Base-by-base conservation (phyloP, 129 eudicot genomes). In the Flaveria trinervia region DNA sequence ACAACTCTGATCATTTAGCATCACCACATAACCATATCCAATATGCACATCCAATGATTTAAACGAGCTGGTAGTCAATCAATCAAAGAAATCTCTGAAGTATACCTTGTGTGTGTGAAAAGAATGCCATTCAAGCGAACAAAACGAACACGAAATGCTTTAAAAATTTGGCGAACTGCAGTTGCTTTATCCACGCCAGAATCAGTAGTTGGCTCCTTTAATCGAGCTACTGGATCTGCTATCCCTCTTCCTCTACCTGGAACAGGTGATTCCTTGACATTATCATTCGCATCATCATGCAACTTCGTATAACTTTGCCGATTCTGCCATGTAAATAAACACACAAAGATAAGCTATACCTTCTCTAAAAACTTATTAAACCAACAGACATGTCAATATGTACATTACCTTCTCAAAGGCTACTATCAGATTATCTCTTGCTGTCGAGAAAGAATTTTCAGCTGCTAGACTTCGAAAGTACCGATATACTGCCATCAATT, bases 41-140 rank as follows among this genome's bases (percentile, higher is more conserved):
- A 0, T 15, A 23, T 65, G 70, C 44, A 30, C 61, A 28, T 65
- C 22, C 70, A 10, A 59, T 22, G 36, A 59, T n/a, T 14, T 15
- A 4, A 15, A 30, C 33, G 3, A 30, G 59, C 1, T 57, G 8
- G 33, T 16, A 54, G 14, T 60, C 45, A 25, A 51, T 33, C 33
- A 22, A 50, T 28, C 49, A 39, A 62, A 54, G 14, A 68, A 11
- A 49, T 16, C 70, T 60, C 45, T 13, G 46, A 3, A 22, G 56
- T 75, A 69, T 83, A 88, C 93, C 93, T 88, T 49, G 93, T 86
- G 51, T 86, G 93, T 5, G 93, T 83, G 82, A 81, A 88, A 66
- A 88, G 84, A 82, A 88, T 71, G 50, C 93, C 93, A 84, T 86
- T 84, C 54, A 88, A 68, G 25, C 86, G 93, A 71, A 88, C 88